These are phyloP conservation scores for Cercospora sp. DNA, from an alignment of 2,329 filamentous ascomycete species.

Conservation along the genomic window DNA sequence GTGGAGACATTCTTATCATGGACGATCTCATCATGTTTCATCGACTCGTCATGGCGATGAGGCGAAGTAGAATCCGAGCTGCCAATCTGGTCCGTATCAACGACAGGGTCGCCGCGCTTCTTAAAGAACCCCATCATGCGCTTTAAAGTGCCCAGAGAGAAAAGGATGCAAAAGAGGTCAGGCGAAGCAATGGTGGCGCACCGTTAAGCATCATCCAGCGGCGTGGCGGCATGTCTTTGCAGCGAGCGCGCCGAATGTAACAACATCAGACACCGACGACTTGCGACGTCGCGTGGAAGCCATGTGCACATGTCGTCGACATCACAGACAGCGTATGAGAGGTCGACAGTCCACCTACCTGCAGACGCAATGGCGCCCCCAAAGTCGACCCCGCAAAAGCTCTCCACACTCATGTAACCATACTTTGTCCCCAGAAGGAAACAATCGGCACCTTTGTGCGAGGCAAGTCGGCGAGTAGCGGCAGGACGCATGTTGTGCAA, in stretches of 20 bases:
- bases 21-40: conserved; percentile 6
- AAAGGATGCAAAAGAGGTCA: not conserved
- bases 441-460: not conserved
- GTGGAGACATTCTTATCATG: conserved; percentile 20
- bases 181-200: not conserved
- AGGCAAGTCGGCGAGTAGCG: not conserved
- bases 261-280: not conserved
- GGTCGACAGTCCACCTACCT: not conserved
- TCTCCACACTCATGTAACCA: conserved; percentile 6
- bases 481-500: not conserved
- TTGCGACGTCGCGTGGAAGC: not conserved
- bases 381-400: conserved; percentile 12
- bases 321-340: not conserved
- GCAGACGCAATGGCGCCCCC: conserved; percentile 13
- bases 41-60: not conserved
- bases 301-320: not conserved
- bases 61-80: conserved; percentile 15
- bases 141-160: not conserved
- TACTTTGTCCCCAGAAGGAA: not conserved
- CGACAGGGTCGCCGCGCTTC: conserved; percentile 18
- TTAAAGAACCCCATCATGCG: conserved; percentile 24
- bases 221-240: conserved; percentile 2
- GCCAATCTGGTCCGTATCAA: conserved; percentile 20
- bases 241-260: not conserved
- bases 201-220: conserved; percentile 1